Evolutionary conservation across 495 filamentous ascomycete genomes (phyloP).

Genomic region (Alectoria sarmentosa): DNA sequence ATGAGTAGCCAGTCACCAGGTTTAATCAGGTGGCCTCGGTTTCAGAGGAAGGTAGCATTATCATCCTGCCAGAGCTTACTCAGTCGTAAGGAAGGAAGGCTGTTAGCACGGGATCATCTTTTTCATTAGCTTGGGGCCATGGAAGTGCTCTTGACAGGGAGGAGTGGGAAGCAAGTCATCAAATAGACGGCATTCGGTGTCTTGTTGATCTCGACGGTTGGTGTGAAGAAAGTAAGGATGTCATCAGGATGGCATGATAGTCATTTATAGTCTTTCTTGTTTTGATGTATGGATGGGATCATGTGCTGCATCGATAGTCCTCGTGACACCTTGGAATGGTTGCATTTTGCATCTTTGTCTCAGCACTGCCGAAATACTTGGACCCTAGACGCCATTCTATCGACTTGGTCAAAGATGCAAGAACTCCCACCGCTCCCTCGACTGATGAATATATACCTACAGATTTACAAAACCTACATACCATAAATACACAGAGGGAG

Average conservation of each 20-base stretch:
- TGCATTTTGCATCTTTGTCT: not conserved
- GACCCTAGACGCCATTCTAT: too few species aligned
- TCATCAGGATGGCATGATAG: not conserved
- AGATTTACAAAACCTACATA: too few species aligned
- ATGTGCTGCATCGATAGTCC: constrained; percentile 10
- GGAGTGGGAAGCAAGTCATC: not conserved
- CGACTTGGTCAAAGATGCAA: too few species aligned
- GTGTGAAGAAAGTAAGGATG: not conserved
- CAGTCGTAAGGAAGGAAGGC: not conserved
- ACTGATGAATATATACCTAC: too few species aligned
- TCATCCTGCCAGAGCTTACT: not conserved
- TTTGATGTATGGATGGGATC: not conserved
- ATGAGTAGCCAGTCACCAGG: constrained; percentile 10
- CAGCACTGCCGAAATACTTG: constrained; percentile 4
- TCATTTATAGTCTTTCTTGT: not conserved
- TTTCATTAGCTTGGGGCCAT: not conserved
- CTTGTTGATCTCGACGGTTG: not conserved
- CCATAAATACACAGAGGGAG: too few species aligned
- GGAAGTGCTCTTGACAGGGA: not conserved
- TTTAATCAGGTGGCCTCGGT: not conserved
- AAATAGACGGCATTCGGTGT: not conserved
- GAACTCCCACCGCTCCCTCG: too few species aligned
- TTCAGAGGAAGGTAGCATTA: not conserved
- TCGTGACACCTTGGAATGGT: not conserved
- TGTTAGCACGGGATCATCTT: not conserved